These are phyloP conservation scores for Pugionium dolabratum DNA, from an alignment of 345 rosid genomes.

Conservation along the genomic window DNA sequence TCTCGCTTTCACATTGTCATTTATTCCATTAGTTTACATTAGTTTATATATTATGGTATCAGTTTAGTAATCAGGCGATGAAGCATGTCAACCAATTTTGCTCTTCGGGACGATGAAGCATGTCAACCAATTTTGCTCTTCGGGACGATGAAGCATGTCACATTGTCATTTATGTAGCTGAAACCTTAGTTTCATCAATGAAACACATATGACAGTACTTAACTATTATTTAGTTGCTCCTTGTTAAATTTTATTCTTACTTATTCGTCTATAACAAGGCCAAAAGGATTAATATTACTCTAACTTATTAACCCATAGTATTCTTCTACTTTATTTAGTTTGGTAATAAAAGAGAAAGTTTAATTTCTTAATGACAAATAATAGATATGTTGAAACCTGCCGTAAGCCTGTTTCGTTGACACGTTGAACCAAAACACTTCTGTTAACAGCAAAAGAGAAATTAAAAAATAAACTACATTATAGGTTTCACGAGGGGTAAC, in stretches of 20 bases:
- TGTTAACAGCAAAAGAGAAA: neutral
- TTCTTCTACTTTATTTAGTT: slow-evolving; percentile 1
- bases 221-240: neutral
- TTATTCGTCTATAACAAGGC: neutral
- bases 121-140: too few relatives aligned
- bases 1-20: slow-evolving; percentile 28
- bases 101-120: too few relatives aligned
- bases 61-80: slow-evolving; percentile 24
- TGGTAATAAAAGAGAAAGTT: neutral
- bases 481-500: neutral
- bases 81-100: slow-evolving; percentile 19
- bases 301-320: neutral
- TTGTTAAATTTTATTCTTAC: neutral
- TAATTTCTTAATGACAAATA: neutral
- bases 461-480: neutral
- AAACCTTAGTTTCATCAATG: neutral
- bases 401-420: neutral
- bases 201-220: neutral
- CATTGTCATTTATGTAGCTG: neutral
- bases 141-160: too few relatives aligned
- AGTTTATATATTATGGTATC: neutral
- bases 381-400: neutral
- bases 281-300: neutral
- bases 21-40: slow-evolving; percentile 22
- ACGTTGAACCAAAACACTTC: neutral